Percentiles rank a stretch among this genome's conserved stretches.
Conservation (phyloP, 169 alveolate species). For the Cyclospora cayetanensis region DNA sequence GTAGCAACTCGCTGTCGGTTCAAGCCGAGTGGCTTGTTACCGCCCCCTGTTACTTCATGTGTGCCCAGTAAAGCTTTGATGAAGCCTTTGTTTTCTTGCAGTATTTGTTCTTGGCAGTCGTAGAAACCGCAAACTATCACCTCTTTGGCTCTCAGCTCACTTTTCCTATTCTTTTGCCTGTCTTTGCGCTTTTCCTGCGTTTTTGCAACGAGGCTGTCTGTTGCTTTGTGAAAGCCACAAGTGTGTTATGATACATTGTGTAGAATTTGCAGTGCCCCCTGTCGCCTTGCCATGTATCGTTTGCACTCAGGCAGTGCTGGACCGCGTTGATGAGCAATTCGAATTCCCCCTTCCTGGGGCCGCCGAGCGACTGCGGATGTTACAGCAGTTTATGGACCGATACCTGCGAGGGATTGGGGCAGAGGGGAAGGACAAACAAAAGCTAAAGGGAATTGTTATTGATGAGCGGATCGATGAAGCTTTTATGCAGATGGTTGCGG, state of each 20-base stretch:
- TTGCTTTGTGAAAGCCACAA: too few species aligned
- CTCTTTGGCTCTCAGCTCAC: too few species aligned
- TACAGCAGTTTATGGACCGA: conserved; percentile 91
- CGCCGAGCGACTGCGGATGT: conserved; percentile 91
- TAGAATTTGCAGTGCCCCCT: background rate
- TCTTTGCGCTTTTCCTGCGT: too few species aligned
- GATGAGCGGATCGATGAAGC: conserved; percentile 85
- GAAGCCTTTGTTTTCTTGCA: too few species aligned
- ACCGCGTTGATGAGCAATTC: conserved; percentile 95
- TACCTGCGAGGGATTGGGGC: conserved; percentile 81
- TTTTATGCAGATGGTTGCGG: conserved; percentile 84
- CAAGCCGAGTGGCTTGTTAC: too few species aligned
- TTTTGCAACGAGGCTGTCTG: too few species aligned
- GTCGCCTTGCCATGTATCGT: background rate
- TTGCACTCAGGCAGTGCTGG: conserved; percentile 70
- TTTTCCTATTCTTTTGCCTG: too few species aligned
- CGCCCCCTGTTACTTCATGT: too few species aligned
- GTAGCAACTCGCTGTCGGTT: too few species aligned
- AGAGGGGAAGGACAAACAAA: background rate
- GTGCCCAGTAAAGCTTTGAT: too few species aligned
- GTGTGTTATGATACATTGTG: background rate
- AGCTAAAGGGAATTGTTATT: conserved; percentile 66
- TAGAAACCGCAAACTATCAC: too few species aligned
- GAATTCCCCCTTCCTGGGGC: conserved; percentile 93
- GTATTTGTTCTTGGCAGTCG: too few species aligned